Evolutionary conservation across 345 rosid species (phyloP), one percentile per base, ranked within the genome.

Genomic region (Arabis hirsuta): DNA sequence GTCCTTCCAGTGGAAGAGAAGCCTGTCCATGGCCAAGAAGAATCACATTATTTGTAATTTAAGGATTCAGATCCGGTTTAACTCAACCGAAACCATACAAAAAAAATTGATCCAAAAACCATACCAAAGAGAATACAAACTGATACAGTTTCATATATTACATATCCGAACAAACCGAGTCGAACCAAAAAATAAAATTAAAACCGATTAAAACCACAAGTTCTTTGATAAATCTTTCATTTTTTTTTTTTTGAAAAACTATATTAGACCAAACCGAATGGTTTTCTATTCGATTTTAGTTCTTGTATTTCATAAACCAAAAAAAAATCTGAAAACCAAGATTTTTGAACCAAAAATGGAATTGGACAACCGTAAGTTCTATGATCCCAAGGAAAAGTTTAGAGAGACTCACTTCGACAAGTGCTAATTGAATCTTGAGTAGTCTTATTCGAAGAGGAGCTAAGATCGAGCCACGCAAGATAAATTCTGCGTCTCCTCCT

Each of bases 1-100:
- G 81, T 65, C 91, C 91, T 81, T 88, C 96, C 0, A 82, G 70
- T 9, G 90, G 96, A 82, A 88, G 45, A 26, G 86, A 87, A 63
- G 77, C 91, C 98, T 92, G 81, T 32, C 62, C 67, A 76, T 22
- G 48, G 55, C 12, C 4, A 69, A 68, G 31, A 62, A 62, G 54
- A 50, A 65, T 57, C 69, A 64, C 50, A 62, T 63, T 38, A 65
- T 47, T 22, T 32, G 34, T 47, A n/a, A 3, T 27, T 26, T 47
- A 5, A 9, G 29, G 29, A 22, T 22, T 22, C 24, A 22, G 6
- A 47, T 50, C 31, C 12, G 31, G 13, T 50, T 42, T 7, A 42
- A 44, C 53, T 13, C 7, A 32, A 42, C 3, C 12, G 12, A 55
- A 26, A 43, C 36, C 29, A 45, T 41, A 58, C 44, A 36, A 58